phyloP scores from a whole-genome alignment of 495 filamentous ascomycete species.

The Penicillium pulvis region DNA sequence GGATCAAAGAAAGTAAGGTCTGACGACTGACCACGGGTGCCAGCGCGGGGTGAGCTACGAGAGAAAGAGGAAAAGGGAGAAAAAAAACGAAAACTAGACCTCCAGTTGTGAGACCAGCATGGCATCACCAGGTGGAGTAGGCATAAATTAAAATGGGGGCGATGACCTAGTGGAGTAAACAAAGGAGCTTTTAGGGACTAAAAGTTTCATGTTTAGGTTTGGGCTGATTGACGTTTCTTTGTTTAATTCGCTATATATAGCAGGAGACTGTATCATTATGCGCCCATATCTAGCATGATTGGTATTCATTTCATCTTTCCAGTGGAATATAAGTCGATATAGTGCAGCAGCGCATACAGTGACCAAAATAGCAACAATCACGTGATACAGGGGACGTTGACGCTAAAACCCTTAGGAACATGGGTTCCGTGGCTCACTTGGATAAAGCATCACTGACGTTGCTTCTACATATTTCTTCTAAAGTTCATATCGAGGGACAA shows the following conservation, averaged over 20 bases:
- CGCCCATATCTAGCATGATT: background rate
- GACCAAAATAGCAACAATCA: background rate
- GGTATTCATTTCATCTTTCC: background rate
- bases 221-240: background rate
- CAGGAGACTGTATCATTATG: background rate
- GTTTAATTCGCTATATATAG: background rate
- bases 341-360: background rate
- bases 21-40: background rate
- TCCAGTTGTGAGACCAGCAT: conserved; percentile 9
- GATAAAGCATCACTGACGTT: too few species aligned
- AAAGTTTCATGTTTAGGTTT: conserved; percentile 16
- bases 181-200: conserved; percentile 9
- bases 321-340: background rate
- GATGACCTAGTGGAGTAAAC: conserved; percentile 21
- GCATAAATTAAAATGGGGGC: conserved; percentile 23
- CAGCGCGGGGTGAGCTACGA: background rate
- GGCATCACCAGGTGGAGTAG: conserved; percentile 14
- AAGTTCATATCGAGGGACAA: background rate
- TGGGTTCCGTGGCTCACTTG: background rate
- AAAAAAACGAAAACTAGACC: conserved; percentile 16
- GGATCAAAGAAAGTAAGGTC: conserved; percentile 4
- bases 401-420: background rate
- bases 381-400: background rate
- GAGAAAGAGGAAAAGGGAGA: conserved; percentile 5
- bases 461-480: background rate